Evolutionary conservation across 768 basidiomycete species (phyloP), one percentile per base, ranked within the genome.

Genomic region (Dendrothele bispora): DNA sequence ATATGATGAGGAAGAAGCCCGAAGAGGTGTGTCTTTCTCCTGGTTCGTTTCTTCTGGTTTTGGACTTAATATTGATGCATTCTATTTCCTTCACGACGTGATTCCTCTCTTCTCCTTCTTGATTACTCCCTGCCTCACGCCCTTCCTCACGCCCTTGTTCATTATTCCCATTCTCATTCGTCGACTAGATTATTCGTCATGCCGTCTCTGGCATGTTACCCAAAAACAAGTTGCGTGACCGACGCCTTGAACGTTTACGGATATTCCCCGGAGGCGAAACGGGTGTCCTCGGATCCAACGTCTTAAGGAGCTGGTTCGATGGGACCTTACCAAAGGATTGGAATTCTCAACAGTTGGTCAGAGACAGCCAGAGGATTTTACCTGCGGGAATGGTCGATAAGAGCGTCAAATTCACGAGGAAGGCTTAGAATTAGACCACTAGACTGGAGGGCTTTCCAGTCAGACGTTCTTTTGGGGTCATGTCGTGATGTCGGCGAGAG

Each of bases 161-260:
- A 43, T 22, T 42, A 15, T 35, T 28, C 30, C 39, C 20, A 46
- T 43, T 22, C 36, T 10, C 14, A 35, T 42, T 26, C 17, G n/a
- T n/a, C n/a, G n/a, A 47, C 14, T 62, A 99, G 97, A 91, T 98
- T 56, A 92, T 99, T 49, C 84, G 92, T 11, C 83, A 91, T 55
- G 97, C 97, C 3, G 97, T 99, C 4, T 89, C 95, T 10, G 92
- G 95, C 58, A 99, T 99, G 97, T 75, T 99, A 46, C 97, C 95
- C 27, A 99, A 98, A 71, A 99, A 99, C 75, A 95, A 88, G 54
- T 82, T 97, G 51, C 83, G 97, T 21, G 90, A 95, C 39, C 78
- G 90, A 38, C 80, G 97, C 28, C 68, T 99, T 40, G 91, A 90
- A 49, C 75, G 97, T 46, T 74, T 99, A 40, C 86, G 89, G 52